phyloP scores from a whole-genome alignment of 192 early-diverging fungal species.

The Coemansia sp. region DNA sequence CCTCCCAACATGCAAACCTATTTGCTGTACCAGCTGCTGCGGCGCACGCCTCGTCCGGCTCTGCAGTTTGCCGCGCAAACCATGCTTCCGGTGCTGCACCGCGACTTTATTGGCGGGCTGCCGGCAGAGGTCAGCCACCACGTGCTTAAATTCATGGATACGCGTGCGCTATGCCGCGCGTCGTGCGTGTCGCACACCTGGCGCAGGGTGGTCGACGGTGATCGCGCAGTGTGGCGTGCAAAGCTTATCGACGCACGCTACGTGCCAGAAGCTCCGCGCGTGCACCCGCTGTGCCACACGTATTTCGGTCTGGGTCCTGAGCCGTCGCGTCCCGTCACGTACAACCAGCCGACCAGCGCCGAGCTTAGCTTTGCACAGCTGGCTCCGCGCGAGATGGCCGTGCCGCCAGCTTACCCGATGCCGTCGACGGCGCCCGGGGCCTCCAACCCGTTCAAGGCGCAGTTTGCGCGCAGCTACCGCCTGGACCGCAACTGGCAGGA shows the following conservation, averaged over 20 bases:
- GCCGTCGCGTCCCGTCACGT: constrained; percentile 19
- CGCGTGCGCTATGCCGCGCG: constrained; percentile 73
- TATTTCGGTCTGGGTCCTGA: constrained; percentile 44
- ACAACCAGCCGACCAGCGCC: constrained; percentile 11
- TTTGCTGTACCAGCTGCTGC: constrained; percentile 85
- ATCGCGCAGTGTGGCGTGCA: constrained; percentile 51
- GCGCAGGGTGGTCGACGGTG: constrained; percentile 76
- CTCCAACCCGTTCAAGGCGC: constrained; percentile 71
- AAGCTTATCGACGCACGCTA: constrained; percentile 45
- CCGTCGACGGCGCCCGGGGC: neutral
- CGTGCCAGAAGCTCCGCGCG: constrained; percentile 20
- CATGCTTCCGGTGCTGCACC: constrained; percentile 87
- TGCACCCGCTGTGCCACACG: constrained; percentile 43
- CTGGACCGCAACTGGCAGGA: constrained; percentile 85
- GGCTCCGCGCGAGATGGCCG: constrained; percentile 19
- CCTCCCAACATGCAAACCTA: constrained; percentile 80
- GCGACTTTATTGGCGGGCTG: constrained; percentile 83
- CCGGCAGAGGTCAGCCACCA: constrained; percentile 73
- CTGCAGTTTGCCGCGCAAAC: constrained; percentile 91
- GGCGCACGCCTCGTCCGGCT: constrained; percentile 74
- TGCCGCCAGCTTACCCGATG: constrained; percentile 4
- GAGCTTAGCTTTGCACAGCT: constrained; percentile 38
- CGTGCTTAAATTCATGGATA: constrained; percentile 83
- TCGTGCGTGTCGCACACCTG: constrained; percentile 82
- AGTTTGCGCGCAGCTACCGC: constrained; percentile 77